Evolutionary conservation across 2,329 filamentous ascomycete genomes (phyloP).

Genomic region (Davidsoniella neocaledoniae): DNA sequence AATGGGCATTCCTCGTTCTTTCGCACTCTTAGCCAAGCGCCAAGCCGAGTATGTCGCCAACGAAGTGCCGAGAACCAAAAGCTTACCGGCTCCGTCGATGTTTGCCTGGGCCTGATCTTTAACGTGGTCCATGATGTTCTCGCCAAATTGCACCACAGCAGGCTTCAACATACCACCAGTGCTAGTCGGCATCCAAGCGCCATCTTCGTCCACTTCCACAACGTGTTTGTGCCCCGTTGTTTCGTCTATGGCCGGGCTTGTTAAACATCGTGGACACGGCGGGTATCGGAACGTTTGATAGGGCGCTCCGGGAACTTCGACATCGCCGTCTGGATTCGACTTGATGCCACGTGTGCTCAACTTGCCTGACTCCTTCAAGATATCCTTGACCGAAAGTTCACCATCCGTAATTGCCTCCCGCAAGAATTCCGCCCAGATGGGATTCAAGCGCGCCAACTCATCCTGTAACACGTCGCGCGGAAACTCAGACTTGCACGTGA

Average conservation of each 20-base stretch:
- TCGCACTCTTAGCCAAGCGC: constrained; percentile 69
- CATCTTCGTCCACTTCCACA: constrained; percentile 56
- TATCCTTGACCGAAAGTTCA: constrained; percentile 1
- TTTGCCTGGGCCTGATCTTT: constrained; percentile 65
- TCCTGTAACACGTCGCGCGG: constrained; percentile 59
- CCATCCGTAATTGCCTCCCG: constrained; percentile 50
- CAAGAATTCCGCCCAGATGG: constrained; percentile 67
- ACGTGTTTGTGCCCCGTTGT: constrained; percentile 17
- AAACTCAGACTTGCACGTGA: constrained; percentile 57
- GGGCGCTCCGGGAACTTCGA: constrained; percentile 71
- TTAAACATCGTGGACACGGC: constrained; percentile 65
- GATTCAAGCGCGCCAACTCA: constrained; percentile 63
- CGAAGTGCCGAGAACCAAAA: constrained; percentile 75
- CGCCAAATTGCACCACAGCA: constrained; percentile 91
- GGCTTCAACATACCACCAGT: constrained; percentile 77
- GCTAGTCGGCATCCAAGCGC: constrained; percentile 49
- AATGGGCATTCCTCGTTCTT: constrained; percentile 68
- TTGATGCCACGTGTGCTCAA: constrained; percentile 52
- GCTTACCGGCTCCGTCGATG: constrained; percentile 56
- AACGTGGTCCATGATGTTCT: constrained; percentile 54
- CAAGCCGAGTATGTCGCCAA: constrained; percentile 92
- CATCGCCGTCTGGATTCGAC: constrained; percentile 87
- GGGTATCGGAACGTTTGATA: constrained; percentile 88
- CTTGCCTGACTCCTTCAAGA: constrained; percentile 43
- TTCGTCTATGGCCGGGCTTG: constrained; percentile 21